phyloP scores from a whole-genome alignment of 2,329 filamentous ascomycete genomes.

The Epichloe sp. region DNA sequence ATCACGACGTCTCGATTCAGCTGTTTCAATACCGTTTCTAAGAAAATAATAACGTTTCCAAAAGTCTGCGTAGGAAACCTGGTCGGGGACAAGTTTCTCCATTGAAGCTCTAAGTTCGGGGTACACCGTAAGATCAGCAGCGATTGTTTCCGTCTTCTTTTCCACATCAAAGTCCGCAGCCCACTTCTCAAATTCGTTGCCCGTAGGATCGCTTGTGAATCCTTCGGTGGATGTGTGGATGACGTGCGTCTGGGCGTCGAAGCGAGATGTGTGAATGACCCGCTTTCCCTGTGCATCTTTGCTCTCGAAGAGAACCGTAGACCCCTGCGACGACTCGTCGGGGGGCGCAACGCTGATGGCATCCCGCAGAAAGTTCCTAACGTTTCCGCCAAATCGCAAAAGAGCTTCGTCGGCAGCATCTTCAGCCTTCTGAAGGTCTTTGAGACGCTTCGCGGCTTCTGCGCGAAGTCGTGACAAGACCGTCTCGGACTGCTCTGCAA shows the following conservation, averaged over 20 bases:
- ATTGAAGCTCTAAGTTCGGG: constrained; percentile 75
- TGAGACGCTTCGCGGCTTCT: constrained; percentile 72
- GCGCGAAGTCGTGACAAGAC: constrained; percentile 64
- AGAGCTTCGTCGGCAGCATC: constrained; percentile 94
- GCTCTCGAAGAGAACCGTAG: constrained; percentile 76
- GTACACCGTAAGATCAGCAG: constrained; percentile 71
- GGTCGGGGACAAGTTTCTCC: constrained; percentile 91
- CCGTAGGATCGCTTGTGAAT: constrained; percentile 70
- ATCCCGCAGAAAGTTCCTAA: constrained; percentile 80
- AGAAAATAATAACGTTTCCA: constrained; percentile 96
- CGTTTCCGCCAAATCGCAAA: constrained; percentile 77
- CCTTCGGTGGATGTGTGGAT: constrained; percentile 77
- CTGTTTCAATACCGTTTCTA: constrained; percentile 81
- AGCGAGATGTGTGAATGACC: constrained; percentile 85
- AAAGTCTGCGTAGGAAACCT: constrained; percentile 78
- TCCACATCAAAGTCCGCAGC: constrained; percentile 64
- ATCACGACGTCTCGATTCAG: constrained; percentile 78
- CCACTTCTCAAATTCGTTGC: constrained; percentile 64
- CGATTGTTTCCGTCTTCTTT: constrained; percentile 72
- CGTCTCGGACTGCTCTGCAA: constrained; percentile 36
- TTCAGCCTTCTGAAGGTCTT: constrained; percentile 82
- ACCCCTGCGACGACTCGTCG: constrained; percentile 36
- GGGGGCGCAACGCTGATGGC: constrained; percentile 81
- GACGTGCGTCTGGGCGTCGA: constrained; percentile 91
- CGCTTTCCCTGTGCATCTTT: constrained; percentile 82